Conservation (phyloP, 768 basidiomycete species). For the Rhodotorula sphaerocarpa region DNA sequence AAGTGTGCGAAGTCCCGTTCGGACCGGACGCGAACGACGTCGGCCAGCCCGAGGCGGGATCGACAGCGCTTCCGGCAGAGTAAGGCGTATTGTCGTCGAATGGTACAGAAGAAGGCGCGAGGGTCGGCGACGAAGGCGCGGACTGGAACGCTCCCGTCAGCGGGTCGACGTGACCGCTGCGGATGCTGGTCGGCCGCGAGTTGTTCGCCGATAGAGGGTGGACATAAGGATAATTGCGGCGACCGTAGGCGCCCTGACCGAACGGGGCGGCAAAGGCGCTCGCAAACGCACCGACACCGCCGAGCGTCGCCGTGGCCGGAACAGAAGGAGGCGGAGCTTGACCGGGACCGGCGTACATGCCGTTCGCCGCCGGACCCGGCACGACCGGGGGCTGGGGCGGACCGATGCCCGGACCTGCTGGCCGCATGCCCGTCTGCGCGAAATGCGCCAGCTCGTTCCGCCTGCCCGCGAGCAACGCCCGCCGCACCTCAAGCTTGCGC, state of each 20-base stretch:
- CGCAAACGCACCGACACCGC: conserved; percentile 32
- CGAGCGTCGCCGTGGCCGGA: conserved; percentile 29
- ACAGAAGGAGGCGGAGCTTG: conserved; percentile 43
- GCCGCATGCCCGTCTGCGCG: conserved; percentile 9
- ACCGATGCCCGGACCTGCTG: conserved; percentile 28
- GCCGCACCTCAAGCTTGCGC: conserved; percentile 35
- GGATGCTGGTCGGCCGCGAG: conserved; percentile 30
- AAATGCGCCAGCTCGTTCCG: conserved; percentile 32
- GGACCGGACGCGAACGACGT: conserved; percentile 11
- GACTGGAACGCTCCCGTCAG: conserved; percentile 28
- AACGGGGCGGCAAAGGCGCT: conserved; percentile 36
- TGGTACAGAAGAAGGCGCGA: conserved; percentile 22
- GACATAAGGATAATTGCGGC: conserved; percentile 39
- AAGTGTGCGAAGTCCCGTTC: not conserved
- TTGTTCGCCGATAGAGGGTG: conserved; percentile 29
- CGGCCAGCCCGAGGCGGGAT: conserved; percentile 12
- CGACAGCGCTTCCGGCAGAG: not conserved
- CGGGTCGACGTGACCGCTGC: conserved; percentile 30
- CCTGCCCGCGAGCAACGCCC: conserved; percentile 25
- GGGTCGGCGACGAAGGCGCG: conserved; percentile 22
- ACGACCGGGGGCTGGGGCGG: conserved; percentile 11
- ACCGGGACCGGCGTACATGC: conserved; percentile 43
- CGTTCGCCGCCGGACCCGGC: conserved; percentile 5
- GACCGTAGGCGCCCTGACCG: conserved; percentile 32
- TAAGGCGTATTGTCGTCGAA: conserved; percentile 12